phyloP scores from a whole-genome alignment of 495 filamentous ascomycete genomes.

The Annulohypoxylon moriforme region DNA sequence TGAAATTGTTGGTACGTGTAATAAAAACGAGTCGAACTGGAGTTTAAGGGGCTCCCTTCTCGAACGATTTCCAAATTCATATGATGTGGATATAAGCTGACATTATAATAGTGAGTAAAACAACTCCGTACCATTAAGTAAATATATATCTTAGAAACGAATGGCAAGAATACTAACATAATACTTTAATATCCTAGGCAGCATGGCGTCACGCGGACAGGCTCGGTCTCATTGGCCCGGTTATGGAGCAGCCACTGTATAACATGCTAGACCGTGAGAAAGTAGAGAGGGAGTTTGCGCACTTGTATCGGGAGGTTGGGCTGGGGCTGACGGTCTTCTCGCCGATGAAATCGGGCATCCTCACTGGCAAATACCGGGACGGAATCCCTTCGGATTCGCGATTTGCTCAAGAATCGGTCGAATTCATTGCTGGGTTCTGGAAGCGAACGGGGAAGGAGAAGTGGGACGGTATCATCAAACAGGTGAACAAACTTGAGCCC shows the following conservation, averaged over 20 bases:
- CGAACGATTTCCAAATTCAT: too few relatives aligned
- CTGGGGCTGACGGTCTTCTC: constrained; percentile 80
- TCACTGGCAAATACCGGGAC: constrained; percentile 86
- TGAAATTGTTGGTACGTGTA: constrained; percentile 67
- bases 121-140: too few relatives aligned
- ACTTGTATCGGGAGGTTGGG: constrained; percentile 71
- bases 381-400: constrained; percentile 69
- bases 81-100: too few relatives aligned
- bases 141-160: too few relatives aligned
- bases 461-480: constrained; percentile 60
- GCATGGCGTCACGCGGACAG: constrained; percentile 80
- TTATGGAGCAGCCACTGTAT: constrained; percentile 88
- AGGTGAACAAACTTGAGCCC: constrained; percentile 63
- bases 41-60: too few relatives aligned
- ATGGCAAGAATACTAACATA: too few relatives aligned
- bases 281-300: constrained; percentile 80
- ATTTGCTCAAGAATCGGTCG: constrained; percentile 58
- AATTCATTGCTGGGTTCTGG: constrained; percentile 62
- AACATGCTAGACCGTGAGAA: constrained; percentile 78
- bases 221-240: constrained; percentile 80
- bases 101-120: too few relatives aligned
- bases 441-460: constrained; percentile 56
- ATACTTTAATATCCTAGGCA: constrained; percentile 41
- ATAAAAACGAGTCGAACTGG: too few relatives aligned
- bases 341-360: constrained; percentile 76